Evolutionary conservation across 192 early-diverging fungal genomes (phyloP).

Genomic region (Phycomyces blakesleeanus): DNA sequence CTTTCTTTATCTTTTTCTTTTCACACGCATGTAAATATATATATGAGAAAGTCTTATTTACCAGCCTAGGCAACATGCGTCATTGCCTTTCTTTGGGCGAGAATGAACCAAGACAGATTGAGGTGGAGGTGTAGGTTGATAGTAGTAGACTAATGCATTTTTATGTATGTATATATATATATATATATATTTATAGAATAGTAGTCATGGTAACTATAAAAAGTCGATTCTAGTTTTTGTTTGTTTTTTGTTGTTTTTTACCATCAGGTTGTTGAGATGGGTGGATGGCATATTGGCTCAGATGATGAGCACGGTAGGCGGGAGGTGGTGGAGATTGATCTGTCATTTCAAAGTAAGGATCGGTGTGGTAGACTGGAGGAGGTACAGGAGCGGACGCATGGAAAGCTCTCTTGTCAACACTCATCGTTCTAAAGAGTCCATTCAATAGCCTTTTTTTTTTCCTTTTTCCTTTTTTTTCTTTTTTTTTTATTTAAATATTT

Average conservation of each 20-base stretch:
- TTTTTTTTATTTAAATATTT: too few relatives aligned
- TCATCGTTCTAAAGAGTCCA: background rate
- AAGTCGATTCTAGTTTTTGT: background rate
- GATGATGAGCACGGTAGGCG: background rate
- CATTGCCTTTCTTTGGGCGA: conserved; percentile 13
- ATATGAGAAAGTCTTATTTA: background rate
- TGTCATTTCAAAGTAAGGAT: background rate
- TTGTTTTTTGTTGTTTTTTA: background rate
- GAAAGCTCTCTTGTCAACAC: background rate
- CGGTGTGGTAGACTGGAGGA: background rate
- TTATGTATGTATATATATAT: too few relatives aligned
- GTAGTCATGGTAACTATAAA: too few relatives aligned
- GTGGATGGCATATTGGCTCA: background rate
- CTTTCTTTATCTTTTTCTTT: too few relatives aligned
- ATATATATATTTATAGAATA: too few relatives aligned
- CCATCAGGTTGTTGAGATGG: too few relatives aligned
- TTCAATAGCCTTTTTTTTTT: background rate
- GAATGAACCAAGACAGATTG: conserved; percentile 16
- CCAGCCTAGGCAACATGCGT: conserved; percentile 20
- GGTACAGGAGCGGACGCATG: background rate
- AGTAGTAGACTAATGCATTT: background rate
- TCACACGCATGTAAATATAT: too few relatives aligned
- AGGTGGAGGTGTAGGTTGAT: conserved; percentile 14
- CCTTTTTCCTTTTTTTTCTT: background rate
- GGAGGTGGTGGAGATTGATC: conserved; percentile 1